Percentiles rank a stretch among this genome's conserved stretches.
These are phyloP conservation scores for Kwoniella sp. DNA, from an alignment of 768 basidiomycete genomes.

Conservation along the genomic window DNA sequence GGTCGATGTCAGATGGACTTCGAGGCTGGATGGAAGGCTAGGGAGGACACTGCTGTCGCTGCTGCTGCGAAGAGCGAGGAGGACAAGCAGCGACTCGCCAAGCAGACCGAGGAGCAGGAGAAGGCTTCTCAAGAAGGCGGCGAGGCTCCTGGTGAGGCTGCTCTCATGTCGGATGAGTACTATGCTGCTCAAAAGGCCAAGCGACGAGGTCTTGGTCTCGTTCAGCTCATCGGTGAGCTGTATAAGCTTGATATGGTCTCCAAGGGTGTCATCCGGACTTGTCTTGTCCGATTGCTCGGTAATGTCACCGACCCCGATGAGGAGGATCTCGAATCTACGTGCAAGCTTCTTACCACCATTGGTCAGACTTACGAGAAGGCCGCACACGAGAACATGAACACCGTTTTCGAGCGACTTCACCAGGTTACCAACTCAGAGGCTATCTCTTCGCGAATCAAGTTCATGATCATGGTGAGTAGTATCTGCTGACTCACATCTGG, in stretches of 20 bases:
- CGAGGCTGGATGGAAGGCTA: constrained; percentile 89
- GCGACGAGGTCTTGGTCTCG: constrained; percentile 92
- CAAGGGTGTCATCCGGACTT: constrained; percentile 97
- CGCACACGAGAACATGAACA: constrained; percentile 85
- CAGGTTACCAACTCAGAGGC: constrained; percentile 73
- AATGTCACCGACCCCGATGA: constrained; percentile 96
- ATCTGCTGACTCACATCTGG: too few relatives aligned
- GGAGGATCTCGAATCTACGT: constrained; percentile 94
- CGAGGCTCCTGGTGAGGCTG: constrained; percentile 65
- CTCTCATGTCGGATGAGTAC: constrained; percentile 90
- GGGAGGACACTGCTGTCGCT: constrained; percentile 81
- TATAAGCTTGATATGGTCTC: constrained; percentile 99
- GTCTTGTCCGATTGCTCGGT: constrained; percentile 89
- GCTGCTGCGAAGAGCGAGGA: constrained; percentile 82
- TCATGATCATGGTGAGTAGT: constrained; percentile 83
- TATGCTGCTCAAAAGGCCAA: constrained; percentile 96
- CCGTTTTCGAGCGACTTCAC: constrained; percentile 90
- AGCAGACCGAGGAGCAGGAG: constrained; percentile 61
- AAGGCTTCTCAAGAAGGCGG: constrained; percentile 41
- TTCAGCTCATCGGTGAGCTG: constrained; percentile 96
- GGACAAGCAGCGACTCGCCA: constrained; percentile 65
- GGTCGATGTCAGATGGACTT: constrained; percentile 98
- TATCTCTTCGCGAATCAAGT: constrained; percentile 84
- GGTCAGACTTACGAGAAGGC: constrained; percentile 76
- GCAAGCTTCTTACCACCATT: constrained; percentile 87